phyloP scores from a whole-genome alignment of 2,329 filamentous ascomycete genomes.

The Aspergillaceae sp. region DNA sequence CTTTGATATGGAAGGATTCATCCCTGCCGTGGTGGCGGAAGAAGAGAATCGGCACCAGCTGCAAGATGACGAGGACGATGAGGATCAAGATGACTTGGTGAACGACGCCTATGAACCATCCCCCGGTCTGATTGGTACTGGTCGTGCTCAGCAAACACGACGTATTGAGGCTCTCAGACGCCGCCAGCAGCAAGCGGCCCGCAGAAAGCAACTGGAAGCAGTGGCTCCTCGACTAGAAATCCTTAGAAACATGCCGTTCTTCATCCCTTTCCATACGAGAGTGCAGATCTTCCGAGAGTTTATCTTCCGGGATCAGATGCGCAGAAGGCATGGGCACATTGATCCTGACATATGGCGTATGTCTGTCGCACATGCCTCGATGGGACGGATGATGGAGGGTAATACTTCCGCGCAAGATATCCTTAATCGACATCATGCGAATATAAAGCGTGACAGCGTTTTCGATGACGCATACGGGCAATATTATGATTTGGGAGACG shows the following conservation, averaged over 20 bases:
- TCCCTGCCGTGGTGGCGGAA: conserved; percentile 76
- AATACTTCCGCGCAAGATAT: conserved; percentile 32
- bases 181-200: conserved; percentile 57
- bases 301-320: conserved; percentile 70
- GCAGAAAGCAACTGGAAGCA: conserved; percentile 64
- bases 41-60: conserved; percentile 68
- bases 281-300: conserved; percentile 93
- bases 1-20: conserved; percentile 83
- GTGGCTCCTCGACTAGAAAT: conserved; percentile 84
- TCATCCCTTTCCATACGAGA: conserved; percentile 83
- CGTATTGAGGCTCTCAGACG: conserved; percentile 54
- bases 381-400: conserved; percentile 33
- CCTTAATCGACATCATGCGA: conserved; percentile 59
- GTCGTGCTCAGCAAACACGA: conserved; percentile 54
- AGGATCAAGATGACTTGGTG: conserved; percentile 40
- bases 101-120: conserved; percentile 24
- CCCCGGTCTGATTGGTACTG: conserved; percentile 45
- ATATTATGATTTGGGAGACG: conserved; percentile 73
- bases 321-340: conserved; percentile 57
- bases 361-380: conserved; percentile 42
- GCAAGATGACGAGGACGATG: conserved; percentile 54
- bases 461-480: conserved; percentile 80
- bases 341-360: conserved; percentile 70
- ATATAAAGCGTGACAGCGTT: conserved; percentile 66
- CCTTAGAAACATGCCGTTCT: conserved; percentile 91